phyloP scores from a whole-genome alignment of 2,329 filamentous ascomycete species.

The Ophiostoma triangulosporum region DNA sequence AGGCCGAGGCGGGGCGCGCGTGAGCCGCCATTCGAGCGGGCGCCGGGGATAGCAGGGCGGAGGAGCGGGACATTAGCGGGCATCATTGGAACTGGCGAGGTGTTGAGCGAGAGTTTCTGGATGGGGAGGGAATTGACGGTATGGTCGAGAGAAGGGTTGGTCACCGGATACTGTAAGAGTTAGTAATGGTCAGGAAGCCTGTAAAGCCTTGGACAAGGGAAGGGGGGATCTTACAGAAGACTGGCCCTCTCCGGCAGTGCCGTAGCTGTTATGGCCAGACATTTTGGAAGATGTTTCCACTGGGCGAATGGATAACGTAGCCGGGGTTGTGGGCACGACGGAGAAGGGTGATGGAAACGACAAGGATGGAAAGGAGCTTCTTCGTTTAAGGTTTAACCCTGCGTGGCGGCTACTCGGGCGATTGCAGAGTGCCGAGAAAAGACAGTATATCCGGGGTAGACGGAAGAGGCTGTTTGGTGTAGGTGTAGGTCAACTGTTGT shows the following conservation, averaged over 20 bases:
- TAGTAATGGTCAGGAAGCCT: background rate
- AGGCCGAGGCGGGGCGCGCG: slow-evolving; percentile 70
- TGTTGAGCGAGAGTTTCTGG: slow-evolving; percentile 17
- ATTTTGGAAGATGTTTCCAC: slow-evolving; percentile 8
- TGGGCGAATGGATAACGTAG: background rate
- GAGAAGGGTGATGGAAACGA: background rate
- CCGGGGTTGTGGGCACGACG: background rate
- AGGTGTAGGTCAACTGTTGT: background rate
- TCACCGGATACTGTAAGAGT: background rate
- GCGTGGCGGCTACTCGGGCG: background rate
- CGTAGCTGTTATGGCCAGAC: slow-evolving; percentile 13
- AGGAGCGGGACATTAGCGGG: slow-evolving; percentile 68
- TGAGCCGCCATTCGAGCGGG: slow-evolving; percentile 37
- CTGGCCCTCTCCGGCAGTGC: slow-evolving; percentile 5
- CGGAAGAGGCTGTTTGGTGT: background rate
- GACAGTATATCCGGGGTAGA: background rate
- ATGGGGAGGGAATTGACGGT: background rate
- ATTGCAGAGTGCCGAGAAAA: background rate
- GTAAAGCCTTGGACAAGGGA: background rate
- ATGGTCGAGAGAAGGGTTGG: slow-evolving; percentile 2
- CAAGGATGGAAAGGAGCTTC: background rate
- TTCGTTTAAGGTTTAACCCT: background rate
- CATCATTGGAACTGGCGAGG: slow-evolving; percentile 42
- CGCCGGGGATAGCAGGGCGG: slow-evolving; percentile 59
- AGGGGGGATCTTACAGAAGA: slow-evolving; percentile 3